Percentiles rank a stretch among this genome's conserved stretches.
Evolutionary conservation across 106 monocot genomes (phyloP).

Genomic region (Dendrobium catenatum): DNA sequence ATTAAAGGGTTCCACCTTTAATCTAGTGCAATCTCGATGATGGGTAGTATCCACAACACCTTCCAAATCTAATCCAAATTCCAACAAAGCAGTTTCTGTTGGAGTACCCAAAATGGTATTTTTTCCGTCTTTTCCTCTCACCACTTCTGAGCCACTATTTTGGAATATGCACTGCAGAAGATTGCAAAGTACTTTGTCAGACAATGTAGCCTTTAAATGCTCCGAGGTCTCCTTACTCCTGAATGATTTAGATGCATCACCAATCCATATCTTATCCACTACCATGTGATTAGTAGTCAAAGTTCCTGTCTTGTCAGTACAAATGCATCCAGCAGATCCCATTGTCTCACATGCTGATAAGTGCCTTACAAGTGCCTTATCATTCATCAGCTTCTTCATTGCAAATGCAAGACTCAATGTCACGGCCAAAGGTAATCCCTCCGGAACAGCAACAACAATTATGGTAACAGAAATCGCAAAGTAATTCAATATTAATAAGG

Average conservation of each 20-base stretch:
- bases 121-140: slow-evolving; percentile 55
- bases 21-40: slow-evolving; percentile 37
- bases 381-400: slow-evolving; percentile 92
- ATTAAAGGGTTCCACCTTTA: slow-evolving; percentile 95
- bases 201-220: slow-evolving; percentile 33
- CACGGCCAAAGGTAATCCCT: slow-evolving; percentile 95
- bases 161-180: slow-evolving; percentile 79
- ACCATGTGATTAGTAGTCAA: slow-evolving; percentile 97
- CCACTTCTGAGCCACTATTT: slow-evolving; percentile 78
- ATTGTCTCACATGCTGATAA: slow-evolving; percentile 96
- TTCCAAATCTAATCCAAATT: slow-evolving; percentile 75
- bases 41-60: slow-evolving; percentile 27
- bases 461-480: slow-evolving; percentile 91
- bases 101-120: slow-evolving; percentile 70
- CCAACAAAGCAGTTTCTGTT: slow-evolving; percentile 86
- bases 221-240: slow-evolving; percentile 28
- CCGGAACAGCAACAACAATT: slow-evolving; percentile 95
- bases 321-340: slow-evolving; percentile 93
- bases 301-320: slow-evolving; percentile 97
- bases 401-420: slow-evolving; percentile 96
- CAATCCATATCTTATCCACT: slow-evolving; percentile 72
- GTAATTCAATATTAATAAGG: slow-evolving; percentile 56
- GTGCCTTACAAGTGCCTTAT: slow-evolving; percentile 82
- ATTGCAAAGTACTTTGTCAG: slow-evolving; percentile 29
- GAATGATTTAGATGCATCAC: slow-evolving; percentile 40